phyloP scores from a whole-genome alignment of 1,284 basidiomycete genomes.

The Sporisorium scitamineum region DNA sequence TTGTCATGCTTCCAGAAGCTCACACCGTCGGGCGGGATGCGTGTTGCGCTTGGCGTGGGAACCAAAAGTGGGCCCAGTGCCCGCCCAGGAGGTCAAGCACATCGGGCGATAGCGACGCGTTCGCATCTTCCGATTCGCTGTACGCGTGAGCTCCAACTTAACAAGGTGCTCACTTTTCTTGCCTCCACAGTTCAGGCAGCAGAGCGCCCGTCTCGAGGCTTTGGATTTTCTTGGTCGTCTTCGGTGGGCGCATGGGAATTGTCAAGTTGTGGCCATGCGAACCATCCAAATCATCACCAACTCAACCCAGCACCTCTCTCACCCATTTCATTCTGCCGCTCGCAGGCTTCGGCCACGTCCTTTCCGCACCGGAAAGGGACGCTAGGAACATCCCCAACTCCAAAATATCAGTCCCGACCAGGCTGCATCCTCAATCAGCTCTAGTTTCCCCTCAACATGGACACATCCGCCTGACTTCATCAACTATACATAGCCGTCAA shows the following conservation, averaged over 20 bases:
- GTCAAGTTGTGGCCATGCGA: neutral
- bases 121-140: no score
- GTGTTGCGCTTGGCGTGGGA: no score
- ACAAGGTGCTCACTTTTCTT: neutral
- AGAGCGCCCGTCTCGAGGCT: neutral
- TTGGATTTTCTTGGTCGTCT: no score
- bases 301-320: neutral
- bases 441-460: slow-evolving; percentile 3
- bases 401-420: no score
- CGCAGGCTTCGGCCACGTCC: neutral
- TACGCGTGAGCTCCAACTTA: neutral
- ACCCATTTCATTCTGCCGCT: neutral
- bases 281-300: slow-evolving; percentile 1
- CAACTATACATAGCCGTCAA: neutral
- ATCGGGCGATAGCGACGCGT: neutral
- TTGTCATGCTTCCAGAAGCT: no score
- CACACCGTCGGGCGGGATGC: no score
- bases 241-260: neutral
- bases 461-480: neutral
- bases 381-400: neutral
- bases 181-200: neutral
- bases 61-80: no score
- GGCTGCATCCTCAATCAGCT: neutral
- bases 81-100: no score
- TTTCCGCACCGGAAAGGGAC: neutral